These are phyloP conservation scores for Hymenoscyphus fraxineus DNA, from an alignment of 2,329 filamentous ascomycete genomes.

Conservation along the genomic window DNA sequence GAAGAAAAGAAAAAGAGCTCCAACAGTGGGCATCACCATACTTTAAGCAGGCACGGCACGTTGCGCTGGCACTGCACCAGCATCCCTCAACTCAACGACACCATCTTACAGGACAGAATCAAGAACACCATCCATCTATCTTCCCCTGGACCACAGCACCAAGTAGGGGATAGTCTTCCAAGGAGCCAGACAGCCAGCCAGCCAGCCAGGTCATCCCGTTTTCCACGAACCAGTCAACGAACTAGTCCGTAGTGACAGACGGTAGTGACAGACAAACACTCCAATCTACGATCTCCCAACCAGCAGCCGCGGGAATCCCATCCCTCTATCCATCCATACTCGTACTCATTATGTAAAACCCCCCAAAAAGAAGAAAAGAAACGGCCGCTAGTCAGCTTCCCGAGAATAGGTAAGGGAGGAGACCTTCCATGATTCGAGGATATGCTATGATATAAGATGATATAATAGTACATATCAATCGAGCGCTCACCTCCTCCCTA, in stretches of 20 bases:
- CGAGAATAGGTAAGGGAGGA: too few species aligned
- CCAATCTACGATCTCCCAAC: neutral
- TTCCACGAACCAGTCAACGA: too few species aligned
- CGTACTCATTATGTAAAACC: neutral
- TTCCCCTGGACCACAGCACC: neutral
- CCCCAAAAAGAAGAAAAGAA: neutral
- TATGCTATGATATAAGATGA: too few species aligned
- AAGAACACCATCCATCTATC: neutral
- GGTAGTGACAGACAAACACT: too few species aligned
- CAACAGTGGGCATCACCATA: slow-evolving; percentile 9
- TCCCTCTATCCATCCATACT: neutral
- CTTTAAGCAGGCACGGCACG: slow-evolving; percentile 15
- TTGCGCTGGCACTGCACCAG: slow-evolving; percentile 23
- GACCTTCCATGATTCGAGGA: neutral
- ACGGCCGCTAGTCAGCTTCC: neutral
- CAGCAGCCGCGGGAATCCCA: slow-evolving; percentile 5
- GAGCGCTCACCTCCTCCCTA: too few species aligned
- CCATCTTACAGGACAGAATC: slow-evolving; percentile 16
- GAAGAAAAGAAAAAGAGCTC: neutral
- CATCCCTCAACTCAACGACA: slow-evolving; percentile 21
- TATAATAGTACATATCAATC: too few species aligned
- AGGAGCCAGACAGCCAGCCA: too few species aligned
- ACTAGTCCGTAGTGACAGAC: too few species aligned
- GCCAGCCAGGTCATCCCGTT: too few species aligned
- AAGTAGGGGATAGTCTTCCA: neutral